Evolutionary conservation across 2,329 filamentous ascomycete species (phyloP), one percentile per base, ranked within the genome.

Genomic region (Phaeosphaeriaceae sp.): DNA sequence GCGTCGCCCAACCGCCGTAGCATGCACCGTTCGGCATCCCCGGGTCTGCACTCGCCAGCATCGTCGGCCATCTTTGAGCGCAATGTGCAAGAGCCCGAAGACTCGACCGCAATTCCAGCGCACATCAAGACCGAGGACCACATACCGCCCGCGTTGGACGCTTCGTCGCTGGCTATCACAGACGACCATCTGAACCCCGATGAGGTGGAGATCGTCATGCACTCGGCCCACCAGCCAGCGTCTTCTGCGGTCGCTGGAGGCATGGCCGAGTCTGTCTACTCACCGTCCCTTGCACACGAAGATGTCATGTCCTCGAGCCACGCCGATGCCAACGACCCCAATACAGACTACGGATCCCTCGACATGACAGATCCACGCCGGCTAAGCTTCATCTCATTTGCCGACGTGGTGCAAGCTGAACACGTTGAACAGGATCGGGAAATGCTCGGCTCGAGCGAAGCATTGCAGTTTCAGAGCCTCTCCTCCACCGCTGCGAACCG

Each of bases 51-150:
- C 53, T 96, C 92, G 20, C 92, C 93, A 15, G 91, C 92, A 0
- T 86, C 85, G 20, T 86, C 85, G 48, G 82, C 86, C 69, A 97
- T 98, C 70, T 98, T 98, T 74, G 94, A 98, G 81, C 91, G 94
- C 71, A 92, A 93, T 76, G 94, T 98, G 22, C 94, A 97, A 78
- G 93, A 97, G 57, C 70, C 71, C 9, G 90, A 92, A 59, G 88
- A 85, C 60, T 94, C 91, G 2, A 89, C 91, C 0, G 91, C 92
- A n/a, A 95, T 97, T 61, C 94, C 94, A 2, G 89, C 91, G 7
- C 94, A 98, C 73, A 96, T 98, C 69, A 88, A 93, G 69, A 97
- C 92, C 7, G 94, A 98, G 77, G 93, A 98, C 79, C 87, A 93
- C 74, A 97, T 98, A 66, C 94, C 94, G 7, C 87, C 94, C 0